phyloP scores from a whole-genome alignment of 106 monocot genomes.

The Acorus calamus region DNA sequence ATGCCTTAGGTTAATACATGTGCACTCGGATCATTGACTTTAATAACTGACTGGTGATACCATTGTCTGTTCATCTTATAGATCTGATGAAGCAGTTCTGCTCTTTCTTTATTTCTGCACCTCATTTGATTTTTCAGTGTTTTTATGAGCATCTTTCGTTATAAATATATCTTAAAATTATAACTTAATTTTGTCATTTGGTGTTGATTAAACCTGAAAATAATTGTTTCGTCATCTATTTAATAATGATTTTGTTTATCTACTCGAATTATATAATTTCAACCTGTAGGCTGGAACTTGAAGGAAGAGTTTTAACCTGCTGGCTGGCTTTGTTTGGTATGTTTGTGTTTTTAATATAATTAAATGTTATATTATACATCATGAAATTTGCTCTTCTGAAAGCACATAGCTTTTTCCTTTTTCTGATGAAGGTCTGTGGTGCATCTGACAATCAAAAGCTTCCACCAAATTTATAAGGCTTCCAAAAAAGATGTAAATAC shows the following conservation, averaged over 20 bases:
- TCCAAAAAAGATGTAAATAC: constrained; percentile 89
- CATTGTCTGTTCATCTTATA: too few species aligned
- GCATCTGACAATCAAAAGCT: constrained; percentile 82
- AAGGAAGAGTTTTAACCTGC: constrained; percentile 83
- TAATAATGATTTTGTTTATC: not conserved
- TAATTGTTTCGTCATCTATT: not conserved
- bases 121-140: too few species aligned
- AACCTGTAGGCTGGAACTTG: constrained; percentile 90
- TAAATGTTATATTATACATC: not conserved
- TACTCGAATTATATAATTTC: constrained; percentile 3
- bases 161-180: too few species aligned
- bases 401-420: not conserved
- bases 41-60: too few species aligned
- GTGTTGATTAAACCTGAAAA: too few species aligned
- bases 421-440: constrained; percentile 71
- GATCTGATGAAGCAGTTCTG: too few species aligned
- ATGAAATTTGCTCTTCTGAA: not conserved
- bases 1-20: too few species aligned
- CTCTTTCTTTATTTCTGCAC: too few species aligned
- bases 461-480: constrained; percentile 88
- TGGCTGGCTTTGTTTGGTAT: constrained; percentile 96
- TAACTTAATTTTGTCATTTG: too few species aligned
- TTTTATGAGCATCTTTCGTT: too few species aligned
- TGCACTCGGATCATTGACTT: too few species aligned
- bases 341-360: constrained; percentile 1